Base-by-base conservation (phyloP, 2,329 filamentous ascomycete genomes). In the Cladosporium phlei region DNA sequence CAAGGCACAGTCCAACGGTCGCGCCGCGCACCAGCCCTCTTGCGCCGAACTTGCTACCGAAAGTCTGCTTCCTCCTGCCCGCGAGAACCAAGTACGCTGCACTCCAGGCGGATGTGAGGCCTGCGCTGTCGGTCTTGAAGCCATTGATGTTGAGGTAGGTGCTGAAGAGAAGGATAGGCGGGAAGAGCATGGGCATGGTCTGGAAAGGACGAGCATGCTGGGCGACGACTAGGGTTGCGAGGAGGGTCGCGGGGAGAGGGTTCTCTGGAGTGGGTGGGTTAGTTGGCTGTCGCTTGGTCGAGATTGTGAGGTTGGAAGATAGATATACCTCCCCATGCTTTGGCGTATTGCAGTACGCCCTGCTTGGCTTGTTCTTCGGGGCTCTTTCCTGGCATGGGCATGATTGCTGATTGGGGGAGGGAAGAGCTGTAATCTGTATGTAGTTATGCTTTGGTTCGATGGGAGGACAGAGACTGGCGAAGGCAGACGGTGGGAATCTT, bases 131-230 rank as follows among this genome's bases (percentile, higher is more conserved):
- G 38, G 76, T 76, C 59, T 79, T 77, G 67, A 77, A 83, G 49
- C 74, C 73, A 52, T 74, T 73, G 22, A 85, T 59, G 60, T 85
- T 85, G 34, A 85, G 68, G 59, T 85, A 86, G 48, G 77, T 78
- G 42, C 76, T 77, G 67, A 85, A 82, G 49, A 85, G 72, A 3
- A 86, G 71, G 47, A 83, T 68, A 2, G 82, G 81, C 4, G 82
- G 77, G 61, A 86, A 85, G 52, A 82, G 65, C 75, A 86, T 81
- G 3, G 82, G 82, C 0, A 86, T 69, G 5, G 72, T 60, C 60
- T 82, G 80, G 64, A 83, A 80, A 6, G 83, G 82, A n/a, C 79
- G 78, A 33, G 77, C 70, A 68, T 85, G 78, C 57, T 85, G 79
- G 9, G 81, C 79, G 30, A 80, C 76, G 55, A 85, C 77, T 33